Percentiles rank a stretch among this genome's conserved stretches.
These are phyloP conservation scores for Diaporthe amygdali DNA, from an alignment of 2,329 filamentous ascomycete species.

Conservation along the genomic window DNA sequence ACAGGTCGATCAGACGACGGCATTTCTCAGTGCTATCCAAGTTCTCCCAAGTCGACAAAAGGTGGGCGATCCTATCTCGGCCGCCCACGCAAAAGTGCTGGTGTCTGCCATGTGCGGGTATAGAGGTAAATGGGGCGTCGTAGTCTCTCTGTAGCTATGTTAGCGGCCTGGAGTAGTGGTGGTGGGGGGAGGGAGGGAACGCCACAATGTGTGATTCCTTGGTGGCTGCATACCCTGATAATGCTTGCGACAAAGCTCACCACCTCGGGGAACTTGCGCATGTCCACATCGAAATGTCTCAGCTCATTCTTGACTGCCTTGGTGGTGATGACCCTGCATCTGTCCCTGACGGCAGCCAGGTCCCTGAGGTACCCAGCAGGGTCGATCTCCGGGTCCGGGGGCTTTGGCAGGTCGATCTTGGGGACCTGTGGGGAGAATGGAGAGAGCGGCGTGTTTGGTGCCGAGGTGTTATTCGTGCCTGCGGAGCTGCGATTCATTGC, in stretches of 20 bases:
- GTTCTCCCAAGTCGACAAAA: slow-evolving; percentile 69
- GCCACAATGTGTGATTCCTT: background rate
- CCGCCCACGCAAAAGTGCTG: slow-evolving; percentile 86
- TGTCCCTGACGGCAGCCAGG: slow-evolving; percentile 84
- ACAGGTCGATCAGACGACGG: slow-evolving; percentile 77
- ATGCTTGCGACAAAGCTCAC: slow-evolving; percentile 89
- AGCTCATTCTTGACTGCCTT: slow-evolving; percentile 80
- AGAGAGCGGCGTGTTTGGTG: slow-evolving; percentile 53
- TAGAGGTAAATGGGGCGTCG: slow-evolving; percentile 61
- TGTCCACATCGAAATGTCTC: slow-evolving; percentile 87
- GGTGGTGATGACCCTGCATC: slow-evolving; percentile 74
- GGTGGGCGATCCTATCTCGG: slow-evolving; percentile 72
- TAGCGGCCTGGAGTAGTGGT: background rate
- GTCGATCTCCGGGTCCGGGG: slow-evolving; percentile 86
- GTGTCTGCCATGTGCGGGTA: slow-evolving; percentile 86
- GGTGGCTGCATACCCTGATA: slow-evolving; percentile 74
- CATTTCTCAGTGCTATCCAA: slow-evolving; percentile 77
- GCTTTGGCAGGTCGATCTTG: slow-evolving; percentile 80
- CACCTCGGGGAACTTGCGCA: slow-evolving; percentile 82
- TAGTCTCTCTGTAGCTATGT: slow-evolving; percentile 52
- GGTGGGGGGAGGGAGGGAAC: background rate
- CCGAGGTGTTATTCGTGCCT: slow-evolving; percentile 46
- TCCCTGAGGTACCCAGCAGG: slow-evolving; percentile 91
- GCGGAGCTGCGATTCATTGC: slow-evolving; percentile 56
- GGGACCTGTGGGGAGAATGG: slow-evolving; percentile 65